Conservation (phyloP, 192 early-diverging fungal species). For the Cladochytrium replicatum region DNA sequence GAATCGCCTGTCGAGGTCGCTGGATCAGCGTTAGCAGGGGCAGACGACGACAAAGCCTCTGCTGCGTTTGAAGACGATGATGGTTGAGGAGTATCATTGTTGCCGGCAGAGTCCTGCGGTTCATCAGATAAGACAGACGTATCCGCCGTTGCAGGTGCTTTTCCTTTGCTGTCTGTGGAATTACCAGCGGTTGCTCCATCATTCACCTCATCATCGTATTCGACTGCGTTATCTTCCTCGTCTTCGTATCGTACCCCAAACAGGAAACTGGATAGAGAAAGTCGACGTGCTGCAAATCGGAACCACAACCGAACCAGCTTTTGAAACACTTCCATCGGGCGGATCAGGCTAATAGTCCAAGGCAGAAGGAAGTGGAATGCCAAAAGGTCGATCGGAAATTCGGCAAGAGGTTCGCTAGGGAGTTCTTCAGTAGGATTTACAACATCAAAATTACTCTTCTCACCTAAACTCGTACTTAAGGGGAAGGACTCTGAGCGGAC, state of each 20-base stretch:
- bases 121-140: too few relatives aligned
- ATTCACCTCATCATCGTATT: slow-evolving; percentile 33
- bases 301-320: slow-evolving; percentile 62
- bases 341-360: slow-evolving; percentile 41
- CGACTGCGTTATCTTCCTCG: slow-evolving; percentile 63
- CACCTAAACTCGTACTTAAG: slow-evolving; percentile 57
- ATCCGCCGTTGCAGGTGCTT: too few relatives aligned
- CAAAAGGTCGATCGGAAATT: slow-evolving; percentile 68
- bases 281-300: slow-evolving; percentile 43
- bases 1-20: too few relatives aligned
- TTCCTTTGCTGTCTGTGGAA: too few relatives aligned
- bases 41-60: too few relatives aligned
- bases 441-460: slow-evolving; percentile 18
- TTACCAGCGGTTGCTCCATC: too few relatives aligned
- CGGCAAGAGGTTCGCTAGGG: slow-evolving; percentile 58
- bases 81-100: too few relatives aligned
- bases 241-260: slow-evolving; percentile 55
- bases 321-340: slow-evolving; percentile 50
- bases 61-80: too few relatives aligned
- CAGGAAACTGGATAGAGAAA: slow-evolving; percentile 77
- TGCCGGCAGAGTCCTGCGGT: too few relatives aligned
- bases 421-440: background rate
- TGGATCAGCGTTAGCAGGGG: too few relatives aligned
- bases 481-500: slow-evolving; percentile 38
- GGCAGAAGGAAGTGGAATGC: slow-evolving; percentile 69